Conservation (phyloP, 2,329 filamentous ascomycete genomes). For the Zarea fungicola region DNA sequence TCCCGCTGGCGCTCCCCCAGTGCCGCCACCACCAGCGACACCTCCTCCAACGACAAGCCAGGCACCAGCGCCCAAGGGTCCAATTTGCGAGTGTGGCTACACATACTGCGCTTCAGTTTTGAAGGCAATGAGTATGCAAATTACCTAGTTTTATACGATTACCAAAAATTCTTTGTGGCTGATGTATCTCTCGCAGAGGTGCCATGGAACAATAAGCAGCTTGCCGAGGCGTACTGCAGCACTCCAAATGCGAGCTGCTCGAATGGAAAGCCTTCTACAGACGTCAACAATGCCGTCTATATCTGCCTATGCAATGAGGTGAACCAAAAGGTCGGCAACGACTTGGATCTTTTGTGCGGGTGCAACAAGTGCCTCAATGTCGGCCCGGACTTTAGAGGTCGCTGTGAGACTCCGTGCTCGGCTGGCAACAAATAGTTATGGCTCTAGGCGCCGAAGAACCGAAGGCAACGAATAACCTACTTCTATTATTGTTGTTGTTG, state of each 20-base stretch:
- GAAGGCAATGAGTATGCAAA: conserved; percentile 29
- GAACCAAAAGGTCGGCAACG: conserved; percentile 28
- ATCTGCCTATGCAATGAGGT: conserved; percentile 33
- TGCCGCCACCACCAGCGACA: conserved; percentile 13
- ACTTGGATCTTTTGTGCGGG: conserved; percentile 34
- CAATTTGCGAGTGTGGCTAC: conserved; percentile 37
- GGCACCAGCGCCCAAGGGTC: conserved; percentile 19
- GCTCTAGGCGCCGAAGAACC: too few species aligned
- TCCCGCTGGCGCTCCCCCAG: conserved; percentile 22
- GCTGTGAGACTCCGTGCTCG: conserved; percentile 32
- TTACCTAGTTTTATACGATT: accelerated
- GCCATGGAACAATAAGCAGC: conserved; percentile 29
- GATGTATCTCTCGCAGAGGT: conserved; percentile 21
- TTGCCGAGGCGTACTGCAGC: conserved; percentile 31
- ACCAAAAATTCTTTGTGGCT: too few species aligned
- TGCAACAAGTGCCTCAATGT: conserved; percentile 36
- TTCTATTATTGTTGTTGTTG: too few species aligned
- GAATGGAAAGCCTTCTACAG: conserved; percentile 24
- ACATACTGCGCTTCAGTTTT: conserved; percentile 37
- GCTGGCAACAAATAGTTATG: background rate
- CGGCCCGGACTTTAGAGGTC: conserved; percentile 34
- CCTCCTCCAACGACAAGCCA: conserved; percentile 13
- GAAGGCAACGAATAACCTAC: too few species aligned
- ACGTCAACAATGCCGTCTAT: conserved; percentile 29
- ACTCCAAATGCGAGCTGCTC: conserved; percentile 31